phyloP scores from a whole-genome alignment of 129 eudicot genomes.

The Solidago caesia region DNA sequence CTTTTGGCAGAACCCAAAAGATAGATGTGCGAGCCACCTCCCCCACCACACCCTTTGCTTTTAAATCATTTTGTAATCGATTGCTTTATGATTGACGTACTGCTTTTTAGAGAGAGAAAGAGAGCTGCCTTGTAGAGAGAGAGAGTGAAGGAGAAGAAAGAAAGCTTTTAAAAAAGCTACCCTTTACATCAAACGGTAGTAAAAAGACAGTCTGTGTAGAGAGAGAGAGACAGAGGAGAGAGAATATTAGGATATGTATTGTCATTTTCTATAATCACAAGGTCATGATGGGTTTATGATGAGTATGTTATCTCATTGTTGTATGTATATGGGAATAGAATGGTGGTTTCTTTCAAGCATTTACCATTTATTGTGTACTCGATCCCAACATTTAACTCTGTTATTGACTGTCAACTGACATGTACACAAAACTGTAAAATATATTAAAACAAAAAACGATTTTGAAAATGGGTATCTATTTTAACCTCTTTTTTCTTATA shows the following conservation, averaged over 20 bases:
- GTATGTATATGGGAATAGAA: slow-evolving; percentile 26
- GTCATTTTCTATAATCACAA: slow-evolving; percentile 33
- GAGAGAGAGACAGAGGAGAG: slow-evolving; percentile 29
- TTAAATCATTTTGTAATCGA: slow-evolving; percentile 53
- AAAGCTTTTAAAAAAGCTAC: slow-evolving; percentile 12
- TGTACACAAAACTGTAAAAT: background rate
- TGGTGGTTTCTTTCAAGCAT: slow-evolving; percentile 43
- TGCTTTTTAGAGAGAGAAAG: slow-evolving; percentile 23
- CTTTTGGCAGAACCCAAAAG: slow-evolving; percentile 37
- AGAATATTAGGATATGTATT: background rate
- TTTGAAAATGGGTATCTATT: background rate
- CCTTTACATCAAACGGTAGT: too few species aligned
- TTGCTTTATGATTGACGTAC: slow-evolving; percentile 62
- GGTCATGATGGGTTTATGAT: slow-evolving; percentile 63
- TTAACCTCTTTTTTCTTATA: background rate
- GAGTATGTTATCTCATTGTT: slow-evolving; percentile 32
- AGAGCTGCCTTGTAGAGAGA: too few species aligned
- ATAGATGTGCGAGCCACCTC: slow-evolving; percentile 32
- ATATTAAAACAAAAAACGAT: too few species aligned
- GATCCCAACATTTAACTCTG: background rate
- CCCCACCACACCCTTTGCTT: slow-evolving; percentile 16
- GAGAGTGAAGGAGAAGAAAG: background rate
- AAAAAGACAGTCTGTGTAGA: slow-evolving; percentile 25
- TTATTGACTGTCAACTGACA: slow-evolving; percentile 22
- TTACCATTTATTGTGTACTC: slow-evolving; percentile 7